A percentile compares a stretch with the other conserved stretches of the same genome.
Conservation (phyloP, 1,284 basidiomycete genomes). For the Clitocybe nebularis region DNA sequence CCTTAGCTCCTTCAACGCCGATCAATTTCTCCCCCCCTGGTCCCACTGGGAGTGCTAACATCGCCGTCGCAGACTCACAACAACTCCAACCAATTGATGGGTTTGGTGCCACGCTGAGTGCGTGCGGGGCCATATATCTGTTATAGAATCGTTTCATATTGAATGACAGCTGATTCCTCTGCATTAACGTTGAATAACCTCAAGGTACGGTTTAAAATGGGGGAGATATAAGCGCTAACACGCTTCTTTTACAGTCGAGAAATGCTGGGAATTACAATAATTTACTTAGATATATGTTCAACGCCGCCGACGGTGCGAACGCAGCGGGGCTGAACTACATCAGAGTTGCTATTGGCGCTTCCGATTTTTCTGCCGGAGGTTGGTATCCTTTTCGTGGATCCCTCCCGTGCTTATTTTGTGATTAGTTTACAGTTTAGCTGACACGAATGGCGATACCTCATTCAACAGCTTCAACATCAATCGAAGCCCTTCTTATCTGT, state of each 20-base stretch:
- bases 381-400: conserved; percentile 10
- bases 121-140: conserved; percentile 9
- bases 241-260: conserved; percentile 23
- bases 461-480: conserved; percentile 45
- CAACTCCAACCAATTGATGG: conserved; percentile 45
- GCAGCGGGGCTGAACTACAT: conserved; percentile 49
- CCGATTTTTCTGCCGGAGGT: conserved; percentile 50
- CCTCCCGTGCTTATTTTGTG: background rate
- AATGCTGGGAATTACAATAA: conserved; percentile 44
- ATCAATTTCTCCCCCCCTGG: conserved; percentile 51
- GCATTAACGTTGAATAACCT: conserved; percentile 44
- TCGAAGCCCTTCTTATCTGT: conserved; percentile 44
- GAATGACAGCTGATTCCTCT: conserved; percentile 16
- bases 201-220: conserved; percentile 41
- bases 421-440: conserved; percentile 47
- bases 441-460: conserved; percentile 42
- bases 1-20: conserved; percentile 39
- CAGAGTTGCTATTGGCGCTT: conserved; percentile 49
- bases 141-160: background rate
- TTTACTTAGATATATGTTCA: conserved; percentile 42
- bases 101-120: conserved; percentile 49
- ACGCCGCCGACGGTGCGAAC: conserved; percentile 42
- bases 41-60: conserved; percentile 41
- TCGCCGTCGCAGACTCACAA: conserved; percentile 39
- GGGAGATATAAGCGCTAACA: background rate